Conservation (phyloP, 2,329 filamentous ascomycete species). For the Diaporthe nobilis region DNA sequence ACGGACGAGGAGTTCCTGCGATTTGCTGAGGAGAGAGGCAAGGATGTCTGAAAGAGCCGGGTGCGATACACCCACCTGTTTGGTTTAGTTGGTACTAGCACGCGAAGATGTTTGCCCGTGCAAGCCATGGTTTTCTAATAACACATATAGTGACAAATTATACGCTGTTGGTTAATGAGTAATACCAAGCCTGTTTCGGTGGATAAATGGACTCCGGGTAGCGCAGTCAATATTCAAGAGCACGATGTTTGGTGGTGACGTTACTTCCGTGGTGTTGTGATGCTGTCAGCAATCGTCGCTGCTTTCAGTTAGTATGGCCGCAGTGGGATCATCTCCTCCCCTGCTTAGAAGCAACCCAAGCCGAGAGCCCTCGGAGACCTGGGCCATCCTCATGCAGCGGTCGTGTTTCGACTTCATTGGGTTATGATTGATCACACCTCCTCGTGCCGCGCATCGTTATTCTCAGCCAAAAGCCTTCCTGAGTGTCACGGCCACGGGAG, state of each 20-base stretch:
- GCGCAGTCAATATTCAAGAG: neutral
- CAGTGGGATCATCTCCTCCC: neutral
- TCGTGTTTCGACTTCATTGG: neutral
- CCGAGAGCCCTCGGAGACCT: neutral
- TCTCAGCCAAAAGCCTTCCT: neutral
- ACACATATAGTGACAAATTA: neutral
- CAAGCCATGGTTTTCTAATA: neutral
- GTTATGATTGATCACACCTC: neutral
- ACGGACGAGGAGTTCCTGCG: constrained; percentile 35
- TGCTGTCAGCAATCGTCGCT: neutral
- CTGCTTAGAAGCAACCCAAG: neutral
- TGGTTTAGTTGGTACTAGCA: neutral
- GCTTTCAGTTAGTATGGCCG: neutral
- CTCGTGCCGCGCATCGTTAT: neutral
- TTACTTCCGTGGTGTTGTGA: neutral
- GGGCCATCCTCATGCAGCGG: neutral
- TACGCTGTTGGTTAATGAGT: too few species aligned
- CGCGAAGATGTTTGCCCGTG: neutral
- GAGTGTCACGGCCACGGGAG: neutral
- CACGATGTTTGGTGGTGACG: neutral
- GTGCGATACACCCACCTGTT: neutral
- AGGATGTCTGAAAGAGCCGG: neutral
- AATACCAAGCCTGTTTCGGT: too few species aligned
- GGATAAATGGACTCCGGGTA: neutral
- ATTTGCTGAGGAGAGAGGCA: constrained; percentile 36